A percentile compares a stretch with the other conserved stretches of the same genome.
These are phyloP conservation scores for Metschnikowia kofuensis DNA, from an alignment of 805 yeast genomes.

Conservation along the genomic window DNA sequence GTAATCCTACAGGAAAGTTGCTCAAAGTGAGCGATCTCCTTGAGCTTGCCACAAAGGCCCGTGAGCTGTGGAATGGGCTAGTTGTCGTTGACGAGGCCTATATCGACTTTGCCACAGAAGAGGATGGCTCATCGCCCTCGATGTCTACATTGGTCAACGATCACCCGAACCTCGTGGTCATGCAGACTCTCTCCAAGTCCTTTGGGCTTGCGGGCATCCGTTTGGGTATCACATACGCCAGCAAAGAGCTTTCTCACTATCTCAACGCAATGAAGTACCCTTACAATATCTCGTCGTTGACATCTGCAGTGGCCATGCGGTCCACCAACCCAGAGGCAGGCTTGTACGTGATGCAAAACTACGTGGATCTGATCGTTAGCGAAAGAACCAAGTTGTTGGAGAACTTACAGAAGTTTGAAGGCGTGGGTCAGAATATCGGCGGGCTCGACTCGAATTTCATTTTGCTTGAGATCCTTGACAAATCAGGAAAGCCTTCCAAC, in stretches of 20 bases:
- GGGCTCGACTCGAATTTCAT: constrained; percentile 85
- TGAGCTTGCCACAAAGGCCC: constrained; percentile 45
- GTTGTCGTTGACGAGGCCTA: constrained; percentile 94
- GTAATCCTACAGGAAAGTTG: constrained; percentile 86
- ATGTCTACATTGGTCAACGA: constrained; percentile 74
- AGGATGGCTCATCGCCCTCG: constrained; percentile 47
- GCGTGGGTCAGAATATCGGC: constrained; percentile 76
- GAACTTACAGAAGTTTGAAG: constrained; percentile 53
- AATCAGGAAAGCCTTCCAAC: constrained; percentile 62
- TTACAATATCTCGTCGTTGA: constrained; percentile 81
- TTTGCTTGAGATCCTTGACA: constrained; percentile 65
- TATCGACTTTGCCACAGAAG: constrained; percentile 61
- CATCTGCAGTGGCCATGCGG: constrained; percentile 71
- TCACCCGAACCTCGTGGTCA: constrained; percentile 77
- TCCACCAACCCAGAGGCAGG: constrained; percentile 60
- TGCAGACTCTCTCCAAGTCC: constrained; percentile 91
- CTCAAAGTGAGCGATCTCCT: constrained; percentile 40
- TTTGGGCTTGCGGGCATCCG: constrained; percentile 96
- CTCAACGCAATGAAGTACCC: constrained; percentile 94
- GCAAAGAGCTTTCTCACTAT: constrained; percentile 56
- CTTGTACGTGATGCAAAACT: constrained; percentile 54
- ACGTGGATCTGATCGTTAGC: constrained; percentile 45
- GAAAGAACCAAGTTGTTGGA: constrained; percentile 57
- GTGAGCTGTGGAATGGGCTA: constrained; percentile 64
- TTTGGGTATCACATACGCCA: constrained; percentile 75